Conservation (phyloP, 768 basidiomycete species). For the Russula olivacea region DNA sequence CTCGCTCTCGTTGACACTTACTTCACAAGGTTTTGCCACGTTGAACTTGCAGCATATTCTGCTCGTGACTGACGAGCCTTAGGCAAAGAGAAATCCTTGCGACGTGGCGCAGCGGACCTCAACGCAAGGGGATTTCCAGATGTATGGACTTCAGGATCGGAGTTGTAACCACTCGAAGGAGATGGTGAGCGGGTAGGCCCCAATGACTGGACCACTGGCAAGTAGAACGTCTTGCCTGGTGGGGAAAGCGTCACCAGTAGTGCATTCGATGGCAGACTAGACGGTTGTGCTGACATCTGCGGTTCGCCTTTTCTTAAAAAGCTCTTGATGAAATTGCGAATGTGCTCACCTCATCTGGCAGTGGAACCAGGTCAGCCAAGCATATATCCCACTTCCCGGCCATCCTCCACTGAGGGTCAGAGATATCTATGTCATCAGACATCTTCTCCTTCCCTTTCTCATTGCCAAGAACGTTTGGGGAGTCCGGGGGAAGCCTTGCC, state of each 20-base stretch:
- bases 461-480: not conserved
- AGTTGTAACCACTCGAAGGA: conserved; percentile 58
- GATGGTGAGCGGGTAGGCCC: conserved; percentile 43
- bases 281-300: conserved; percentile 38
- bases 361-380: conserved; percentile 48
- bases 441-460: conserved; percentile 21
- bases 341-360: conserved; percentile 56
- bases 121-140: conserved; percentile 25
- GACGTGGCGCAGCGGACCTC: conserved; percentile 8
- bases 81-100: conserved; percentile 12
- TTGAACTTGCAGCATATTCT: conserved; percentile 42
- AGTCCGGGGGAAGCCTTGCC: conserved; percentile 36
- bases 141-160: conserved; percentile 59
- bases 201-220: conserved; percentile 36
- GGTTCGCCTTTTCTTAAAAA: conserved; percentile 1
- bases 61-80: conserved; percentile 22
- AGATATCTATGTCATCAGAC: conserved; percentile 16
- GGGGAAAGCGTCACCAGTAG: conserved; percentile 62
- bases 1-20: conserved; percentile 33
- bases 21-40: conserved; percentile 68
- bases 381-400: conserved; percentile 64
- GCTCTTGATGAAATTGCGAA: conserved; percentile 17
- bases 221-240: conserved; percentile 52
- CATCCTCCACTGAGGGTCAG: conserved; percentile 49
- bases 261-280: conserved; percentile 64